Conservation (phyloP, 768 basidiomycete species). For the Tephrocybe sp. region DNA sequence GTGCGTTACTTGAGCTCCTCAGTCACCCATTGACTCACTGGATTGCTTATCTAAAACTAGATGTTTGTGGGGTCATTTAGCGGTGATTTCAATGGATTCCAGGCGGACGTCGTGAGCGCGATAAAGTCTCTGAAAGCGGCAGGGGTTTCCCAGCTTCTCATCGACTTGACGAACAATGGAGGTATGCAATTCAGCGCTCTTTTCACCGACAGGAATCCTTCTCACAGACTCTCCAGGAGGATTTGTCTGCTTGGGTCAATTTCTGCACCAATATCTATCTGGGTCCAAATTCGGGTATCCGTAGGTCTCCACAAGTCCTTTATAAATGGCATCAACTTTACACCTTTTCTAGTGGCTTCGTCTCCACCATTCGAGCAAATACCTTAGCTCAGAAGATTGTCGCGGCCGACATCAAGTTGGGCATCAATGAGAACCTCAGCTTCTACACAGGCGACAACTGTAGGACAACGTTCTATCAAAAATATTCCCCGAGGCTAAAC, state of each 20-base stretch:
- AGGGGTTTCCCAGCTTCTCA: slow-evolving; percentile 49
- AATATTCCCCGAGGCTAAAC: background rate
- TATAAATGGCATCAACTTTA: background rate
- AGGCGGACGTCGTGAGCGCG: slow-evolving; percentile 46
- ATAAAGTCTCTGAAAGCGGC: slow-evolving; percentile 44
- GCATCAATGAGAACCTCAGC: slow-evolving; percentile 30
- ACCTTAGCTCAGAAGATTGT: slow-evolving; percentile 61
- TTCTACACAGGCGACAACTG: slow-evolving; percentile 58
- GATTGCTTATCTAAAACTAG: too few relatives aligned
- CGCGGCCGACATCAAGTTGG: slow-evolving; percentile 46
- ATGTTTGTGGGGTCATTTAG: slow-evolving; percentile 65
- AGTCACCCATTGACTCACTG: background rate
- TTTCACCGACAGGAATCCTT: too few relatives aligned
- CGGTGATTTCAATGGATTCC: slow-evolving; percentile 51
- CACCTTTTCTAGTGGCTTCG: slow-evolving; percentile 45
- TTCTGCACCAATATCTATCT: slow-evolving; percentile 57
- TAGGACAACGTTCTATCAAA: slow-evolving; percentile 23
- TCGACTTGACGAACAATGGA: slow-evolving; percentile 65
- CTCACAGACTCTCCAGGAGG: slow-evolving; percentile 40
- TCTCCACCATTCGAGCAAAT: slow-evolving; percentile 53
- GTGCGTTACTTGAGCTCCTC: slow-evolving; percentile 31
- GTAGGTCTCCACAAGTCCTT: slow-evolving; percentile 31
- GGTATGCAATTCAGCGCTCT: too few relatives aligned
- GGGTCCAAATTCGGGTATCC: slow-evolving; percentile 50
- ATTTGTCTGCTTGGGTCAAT: slow-evolving; percentile 60